phyloP scores from a whole-genome alignment of 768 basidiomycete genomes.

The Gloeophyllum trabeum region DNA sequence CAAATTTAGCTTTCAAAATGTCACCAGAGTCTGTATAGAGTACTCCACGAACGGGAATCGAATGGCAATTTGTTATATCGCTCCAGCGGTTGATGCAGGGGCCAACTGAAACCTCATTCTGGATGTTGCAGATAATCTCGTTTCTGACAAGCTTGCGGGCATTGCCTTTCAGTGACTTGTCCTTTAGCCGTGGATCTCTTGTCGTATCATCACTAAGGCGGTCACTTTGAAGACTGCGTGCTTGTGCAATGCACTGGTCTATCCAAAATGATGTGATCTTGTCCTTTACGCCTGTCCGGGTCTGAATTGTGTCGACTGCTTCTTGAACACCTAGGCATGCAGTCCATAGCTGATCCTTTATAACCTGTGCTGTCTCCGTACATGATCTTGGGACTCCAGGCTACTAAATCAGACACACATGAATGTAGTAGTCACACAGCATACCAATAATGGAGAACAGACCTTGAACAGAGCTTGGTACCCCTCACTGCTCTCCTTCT shows the following conservation, averaged over 20 bases:
- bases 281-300: slow-evolving; percentile 19
- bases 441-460: neutral
- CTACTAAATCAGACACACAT: slow-evolving; percentile 5
- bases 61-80: neutral
- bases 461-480: slow-evolving; percentile 10
- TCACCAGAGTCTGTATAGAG: too few relatives aligned
- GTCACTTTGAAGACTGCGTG: slow-evolving; percentile 1
- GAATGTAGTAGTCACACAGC: neutral
- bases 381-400: slow-evolving; percentile 4
- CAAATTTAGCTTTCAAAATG: neutral
- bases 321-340: slow-evolving; percentile 11
- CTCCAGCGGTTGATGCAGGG: neutral
- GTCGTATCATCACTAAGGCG: slow-evolving; percentile 1
- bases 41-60: neutral
- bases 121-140: neutral
- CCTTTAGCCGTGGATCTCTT: neutral
- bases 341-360: slow-evolving; percentile 7
- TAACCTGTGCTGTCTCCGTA: slow-evolving; percentile 1
- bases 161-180: neutral
- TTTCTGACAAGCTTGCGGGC: neutral
- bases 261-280: slow-evolving; percentile 19
- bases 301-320: slow-evolving; percentile 6
- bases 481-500: slow-evolving; percentile 9
- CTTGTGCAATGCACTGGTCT: too few relatives aligned
- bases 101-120: neutral